These are phyloP conservation scores for Pulveroboletus ravenelii DNA, from an alignment of 768 basidiomycete species.

Conservation along the genomic window DNA sequence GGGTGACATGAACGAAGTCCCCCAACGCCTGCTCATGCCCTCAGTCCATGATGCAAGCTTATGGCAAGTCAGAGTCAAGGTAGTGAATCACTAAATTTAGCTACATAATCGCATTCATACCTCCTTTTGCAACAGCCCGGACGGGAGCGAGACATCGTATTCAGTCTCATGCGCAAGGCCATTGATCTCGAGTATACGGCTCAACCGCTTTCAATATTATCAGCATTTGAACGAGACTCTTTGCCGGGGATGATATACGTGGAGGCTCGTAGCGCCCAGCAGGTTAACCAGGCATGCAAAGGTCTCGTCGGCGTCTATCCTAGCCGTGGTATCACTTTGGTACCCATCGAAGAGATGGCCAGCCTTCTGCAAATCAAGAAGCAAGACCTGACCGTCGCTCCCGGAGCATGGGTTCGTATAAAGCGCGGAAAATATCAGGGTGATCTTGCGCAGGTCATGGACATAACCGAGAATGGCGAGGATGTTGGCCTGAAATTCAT, in stretches of 20 bases:
- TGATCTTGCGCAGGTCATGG: conserved; percentile 93
- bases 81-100: conserved; percentile 28
- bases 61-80: conserved; percentile 95
- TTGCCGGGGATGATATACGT: conserved; percentile 95
- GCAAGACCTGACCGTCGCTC: conserved; percentile 77
- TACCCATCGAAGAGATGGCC: conserved; percentile 98
- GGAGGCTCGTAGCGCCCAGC: conserved; percentile 83
- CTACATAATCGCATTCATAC: neutral
- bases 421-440: conserved; percentile 90
- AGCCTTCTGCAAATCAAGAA: conserved; percentile 94
- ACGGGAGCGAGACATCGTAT: conserved; percentile 87
- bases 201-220: conserved; percentile 78
- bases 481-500: conserved; percentile 90
- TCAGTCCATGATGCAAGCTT: conserved; percentile 92
- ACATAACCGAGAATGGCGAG: conserved; percentile 89
- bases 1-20: conserved; percentile 90
- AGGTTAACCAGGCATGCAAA: conserved; percentile 78
- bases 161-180: conserved; percentile 92
- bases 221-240: conserved; percentile 95
- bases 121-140: conserved; percentile 54
- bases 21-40: conserved; percentile 92
- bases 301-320: conserved; percentile 93
- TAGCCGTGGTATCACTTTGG: conserved; percentile 74
- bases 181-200: conserved; percentile 77
- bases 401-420: conserved; percentile 93